A percentile compares a stretch with the other conserved stretches of the same genome.
These are phyloP conservation scores for Oryza australiensis DNA, from an alignment of 176 grass and related monocot species.

Conservation along the genomic window DNA sequence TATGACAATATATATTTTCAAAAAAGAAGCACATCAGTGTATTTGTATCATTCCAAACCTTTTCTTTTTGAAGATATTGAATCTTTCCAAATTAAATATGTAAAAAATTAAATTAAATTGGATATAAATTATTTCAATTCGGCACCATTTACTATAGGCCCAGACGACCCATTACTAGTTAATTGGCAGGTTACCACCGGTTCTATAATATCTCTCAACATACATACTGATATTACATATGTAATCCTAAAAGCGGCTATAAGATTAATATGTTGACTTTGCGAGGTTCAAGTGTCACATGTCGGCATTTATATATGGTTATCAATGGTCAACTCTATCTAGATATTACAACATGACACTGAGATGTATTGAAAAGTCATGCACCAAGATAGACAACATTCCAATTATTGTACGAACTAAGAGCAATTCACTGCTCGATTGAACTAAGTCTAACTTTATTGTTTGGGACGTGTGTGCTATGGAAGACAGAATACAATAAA, in stretches of 20 bases:
- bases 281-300: background rate
- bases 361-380: too few species aligned
- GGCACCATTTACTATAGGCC: too few species aligned
- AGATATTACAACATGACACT: background rate
- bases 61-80: too few species aligned
- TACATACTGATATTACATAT: background rate
- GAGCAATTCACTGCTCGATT: background rate
- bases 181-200: background rate
- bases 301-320: background rate
- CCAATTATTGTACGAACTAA: background rate
- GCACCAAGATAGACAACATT: too few species aligned
- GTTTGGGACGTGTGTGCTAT: too few species aligned
- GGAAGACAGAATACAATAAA: too few species aligned
- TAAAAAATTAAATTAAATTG: too few species aligned
- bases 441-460: too few species aligned
- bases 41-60: background rate
- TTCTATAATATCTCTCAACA: too few species aligned
- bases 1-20: too few species aligned
- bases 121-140: background rate
- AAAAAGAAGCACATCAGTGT: too few species aligned
- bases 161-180: background rate
- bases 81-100: background rate
- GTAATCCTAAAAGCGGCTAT: background rate
- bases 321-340: background rate
- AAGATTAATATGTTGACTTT: background rate